Evolutionary conservation across 2,329 filamentous ascomycete genomes (phyloP).

Genomic region (Cladosporium colombiae): DNA sequence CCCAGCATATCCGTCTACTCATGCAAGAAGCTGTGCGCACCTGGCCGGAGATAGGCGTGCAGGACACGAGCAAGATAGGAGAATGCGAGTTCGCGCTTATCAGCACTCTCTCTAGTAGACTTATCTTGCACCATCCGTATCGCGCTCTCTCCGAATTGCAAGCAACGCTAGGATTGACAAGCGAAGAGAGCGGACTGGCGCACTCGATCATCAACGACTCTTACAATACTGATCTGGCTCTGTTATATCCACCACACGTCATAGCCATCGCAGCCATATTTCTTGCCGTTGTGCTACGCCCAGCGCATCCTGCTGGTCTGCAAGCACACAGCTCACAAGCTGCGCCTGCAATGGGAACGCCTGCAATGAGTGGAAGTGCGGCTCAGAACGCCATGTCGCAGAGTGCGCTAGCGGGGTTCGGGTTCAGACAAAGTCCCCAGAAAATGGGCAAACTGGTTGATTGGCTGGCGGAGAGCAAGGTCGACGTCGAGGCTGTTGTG

Average conservation of each 20-base stretch:
- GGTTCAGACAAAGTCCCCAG: slow-evolving; percentile 39
- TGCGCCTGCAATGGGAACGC: slow-evolving; percentile 23
- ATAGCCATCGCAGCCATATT: slow-evolving; percentile 86
- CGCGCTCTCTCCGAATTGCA: slow-evolving; percentile 74
- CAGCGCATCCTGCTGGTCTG: slow-evolving; percentile 50
- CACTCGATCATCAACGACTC: slow-evolving; percentile 88
- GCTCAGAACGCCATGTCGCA: slow-evolving; percentile 42
- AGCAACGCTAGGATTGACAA: slow-evolving; percentile 67
- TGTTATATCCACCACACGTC: slow-evolving; percentile 82
- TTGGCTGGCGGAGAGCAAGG: slow-evolving; percentile 82
- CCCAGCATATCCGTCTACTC: slow-evolving; percentile 91
- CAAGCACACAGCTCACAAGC: slow-evolving; percentile 43
- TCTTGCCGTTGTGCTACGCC: slow-evolving; percentile 78
- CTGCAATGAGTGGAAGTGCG: slow-evolving; percentile 28
- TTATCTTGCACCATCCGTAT: slow-evolving; percentile 90
- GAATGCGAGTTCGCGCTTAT: slow-evolving; percentile 95
- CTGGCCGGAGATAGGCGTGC: slow-evolving; percentile 76
- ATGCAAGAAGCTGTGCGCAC: slow-evolving; percentile 81
- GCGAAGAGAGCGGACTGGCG: slow-evolving; percentile 75
- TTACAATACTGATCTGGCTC: slow-evolving; percentile 86
- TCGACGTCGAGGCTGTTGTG: slow-evolving; percentile 81
- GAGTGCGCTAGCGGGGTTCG: slow-evolving; percentile 29
- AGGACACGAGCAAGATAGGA: slow-evolving; percentile 80
- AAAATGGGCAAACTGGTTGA: slow-evolving; percentile 59
- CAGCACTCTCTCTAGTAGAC: slow-evolving; percentile 83